Evolutionary conservation across 164 flowering plant genomes (phyloP).

Genomic region (Santalum album): DNA sequence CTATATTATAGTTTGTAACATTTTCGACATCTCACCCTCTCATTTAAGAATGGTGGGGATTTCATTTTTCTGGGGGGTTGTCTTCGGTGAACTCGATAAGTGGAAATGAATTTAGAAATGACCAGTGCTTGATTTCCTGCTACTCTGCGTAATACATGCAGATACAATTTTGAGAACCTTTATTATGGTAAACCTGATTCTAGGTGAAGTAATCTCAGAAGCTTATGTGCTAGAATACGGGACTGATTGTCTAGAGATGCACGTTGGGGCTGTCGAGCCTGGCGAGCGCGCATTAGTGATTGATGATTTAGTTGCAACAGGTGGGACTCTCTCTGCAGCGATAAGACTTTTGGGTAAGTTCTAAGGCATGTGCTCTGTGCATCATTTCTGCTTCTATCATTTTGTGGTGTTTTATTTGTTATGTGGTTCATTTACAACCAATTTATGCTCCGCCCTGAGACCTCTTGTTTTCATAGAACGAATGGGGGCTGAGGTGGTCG

Average conservation of each 20-base stretch:
- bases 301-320: slow-evolving; percentile 94
- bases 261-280: slow-evolving; percentile 72
- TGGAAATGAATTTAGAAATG: too few relatives aligned
- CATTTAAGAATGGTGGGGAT: too few relatives aligned
- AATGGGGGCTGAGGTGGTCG: slow-evolving; percentile 74
- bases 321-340: slow-evolving; percentile 88
- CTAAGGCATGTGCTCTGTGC: background rate
- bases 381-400: background rate
- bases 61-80: too few relatives aligned
- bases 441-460: background rate
- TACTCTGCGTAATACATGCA: too few relatives aligned
- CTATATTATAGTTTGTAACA: too few relatives aligned
- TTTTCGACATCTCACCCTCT: too few relatives aligned
- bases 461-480: slow-evolving; percentile 42
- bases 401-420: background rate
- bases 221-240: slow-evolving; percentile 84
- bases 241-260: slow-evolving; percentile 82
- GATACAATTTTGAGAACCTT: background rate
- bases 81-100: too few relatives aligned
- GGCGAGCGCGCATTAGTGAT: slow-evolving; percentile 73
- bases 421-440: too few relatives aligned
- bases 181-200: slow-evolving; percentile 2
- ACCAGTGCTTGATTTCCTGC: too few relatives aligned
- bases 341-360: slow-evolving; percentile 63
- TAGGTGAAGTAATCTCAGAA: slow-evolving; percentile 77